Evolutionary conservation across 192 early-diverging fungal genomes (phyloP).

Genomic region (Entomortierella parvispora): DNA sequence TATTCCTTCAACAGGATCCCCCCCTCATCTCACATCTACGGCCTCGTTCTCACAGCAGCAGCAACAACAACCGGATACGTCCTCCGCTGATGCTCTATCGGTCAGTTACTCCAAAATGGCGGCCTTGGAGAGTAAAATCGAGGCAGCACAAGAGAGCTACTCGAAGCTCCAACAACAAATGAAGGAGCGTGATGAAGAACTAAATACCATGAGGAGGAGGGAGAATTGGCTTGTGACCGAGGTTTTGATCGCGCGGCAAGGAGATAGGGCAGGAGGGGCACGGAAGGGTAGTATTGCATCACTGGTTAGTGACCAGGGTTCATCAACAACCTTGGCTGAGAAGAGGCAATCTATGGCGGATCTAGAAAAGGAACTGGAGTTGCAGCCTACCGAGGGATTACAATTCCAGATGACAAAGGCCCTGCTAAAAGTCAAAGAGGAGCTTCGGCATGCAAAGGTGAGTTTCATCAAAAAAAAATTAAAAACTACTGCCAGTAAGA

Average conservation of each 20-base stretch:
- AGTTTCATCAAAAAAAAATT: neutral
- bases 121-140: constrained; percentile 8
- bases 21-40: too few species aligned
- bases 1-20: neutral
- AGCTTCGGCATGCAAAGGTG: constrained; percentile 55
- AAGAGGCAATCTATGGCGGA: constrained; percentile 34
- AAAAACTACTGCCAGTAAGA: neutral
- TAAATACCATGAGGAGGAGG: constrained; percentile 14
- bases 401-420: constrained; percentile 57
- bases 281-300: too few species aligned
- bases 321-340: neutral
- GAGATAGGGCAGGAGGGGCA: neutral
- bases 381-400: constrained; percentile 49
- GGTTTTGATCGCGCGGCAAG: constrained; percentile 30
- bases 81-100: constrained; percentile 3
- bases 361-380: constrained; percentile 37
- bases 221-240: constrained; percentile 47
- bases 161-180: constrained; percentile 11
- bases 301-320: too few species aligned
- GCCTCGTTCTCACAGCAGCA: neutral
- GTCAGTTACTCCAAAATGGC: constrained; percentile 1
- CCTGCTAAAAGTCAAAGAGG: constrained; percentile 57
- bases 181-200: constrained; percentile 32
- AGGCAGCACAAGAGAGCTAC: constrained; percentile 10
- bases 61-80: neutral